Conservation (phyloP, 1,284 basidiomycete genomes). For the Marasmius sp. region DNA sequence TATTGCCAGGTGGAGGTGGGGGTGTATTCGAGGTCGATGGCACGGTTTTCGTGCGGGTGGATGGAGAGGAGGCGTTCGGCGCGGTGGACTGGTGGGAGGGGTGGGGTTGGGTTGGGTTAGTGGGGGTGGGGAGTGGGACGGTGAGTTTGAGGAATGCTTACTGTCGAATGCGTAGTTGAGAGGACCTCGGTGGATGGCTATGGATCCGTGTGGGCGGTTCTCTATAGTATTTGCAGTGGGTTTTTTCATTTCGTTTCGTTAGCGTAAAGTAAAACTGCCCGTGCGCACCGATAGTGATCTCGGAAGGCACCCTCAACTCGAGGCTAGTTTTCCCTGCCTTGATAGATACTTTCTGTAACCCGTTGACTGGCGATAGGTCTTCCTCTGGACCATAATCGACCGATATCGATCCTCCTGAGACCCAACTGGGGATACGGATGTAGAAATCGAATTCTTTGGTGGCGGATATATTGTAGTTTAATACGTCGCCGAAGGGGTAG, state of each 20-base stretch:
- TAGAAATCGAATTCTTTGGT: conserved; percentile 49
- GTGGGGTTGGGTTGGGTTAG: background rate
- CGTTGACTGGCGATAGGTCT: conserved; percentile 41
- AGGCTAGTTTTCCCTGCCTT: conserved; percentile 45
- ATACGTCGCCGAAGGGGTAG: conserved; percentile 56
- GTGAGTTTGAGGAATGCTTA: too few relatives aligned
- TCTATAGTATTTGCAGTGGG: too few relatives aligned
- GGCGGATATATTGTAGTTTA: conserved; percentile 49
- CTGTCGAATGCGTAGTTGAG: conserved; percentile 42
- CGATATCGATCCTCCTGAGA: conserved; percentile 47
- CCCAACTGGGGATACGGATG: conserved; percentile 58
- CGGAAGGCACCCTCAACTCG: conserved; percentile 44
- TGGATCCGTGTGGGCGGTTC: conserved; percentile 45
- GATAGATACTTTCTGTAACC: conserved; percentile 45
- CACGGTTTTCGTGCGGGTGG: conserved; percentile 34
- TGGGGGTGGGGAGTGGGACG: background rate
- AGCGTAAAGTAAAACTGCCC: too few relatives aligned
- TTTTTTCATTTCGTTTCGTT: too few relatives aligned
- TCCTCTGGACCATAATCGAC: conserved; percentile 40
- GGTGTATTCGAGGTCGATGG: conserved; percentile 38
- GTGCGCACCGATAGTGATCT: conserved; percentile 51
- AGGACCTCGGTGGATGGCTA: conserved; percentile 41
- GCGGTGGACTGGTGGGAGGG: conserved; percentile 22
- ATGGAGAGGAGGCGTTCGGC: conserved; percentile 31
- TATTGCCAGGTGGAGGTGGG: conserved; percentile 36